Base-by-base conservation (phyloP, 2,329 filamentous ascomycete species). In the Beauveria sp. region DNA sequence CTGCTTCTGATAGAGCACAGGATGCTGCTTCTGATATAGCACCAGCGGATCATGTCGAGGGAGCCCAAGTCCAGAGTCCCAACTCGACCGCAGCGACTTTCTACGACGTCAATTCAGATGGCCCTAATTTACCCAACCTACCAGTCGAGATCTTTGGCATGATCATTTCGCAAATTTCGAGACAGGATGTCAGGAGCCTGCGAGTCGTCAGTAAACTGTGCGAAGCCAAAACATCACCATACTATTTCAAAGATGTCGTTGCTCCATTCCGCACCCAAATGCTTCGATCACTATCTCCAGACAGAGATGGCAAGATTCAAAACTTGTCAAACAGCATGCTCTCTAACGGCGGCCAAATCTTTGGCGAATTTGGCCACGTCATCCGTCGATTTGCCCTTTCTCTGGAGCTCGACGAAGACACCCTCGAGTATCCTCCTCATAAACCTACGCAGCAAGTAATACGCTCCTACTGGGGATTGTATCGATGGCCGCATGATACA, bases 351-450 rank as follows among this genome's bases (percentile, higher is more conserved):
- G 80, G 87, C 68, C 77, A 82, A 62, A 80, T 88, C 37, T 87
- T 88, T 65, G 72, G 83, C 65, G 79, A 80, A 18, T 86, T 88
- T 70, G 84, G 84, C 12, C 73, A 75, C 34, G 79, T 84, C 59
- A 87, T 90, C 61, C 74, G 76, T 30, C 80, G 80, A 58, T 89
- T 88, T 67, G 87, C 85, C 5, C 81, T 91, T 68, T 85, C 84
- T 26, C 84, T 90, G 63, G 87, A 90, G 67, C 78, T 89, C n/a
- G 80, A 83, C 60, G 83, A 88, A 67, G 70, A 72, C 44, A 74
- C 72, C 16, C 68, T 81, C 12, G 72, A 75, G 14, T 72, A 75
- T 26, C 84, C 85, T 8, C 83, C 82, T 1, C 66, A 77, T n/a
- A 87, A 88, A 66, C 75, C 76, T 5, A 73, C 78, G 7, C 82